Conservation (phyloP, 768 basidiomycete species). For the Russula foetens region DNA sequence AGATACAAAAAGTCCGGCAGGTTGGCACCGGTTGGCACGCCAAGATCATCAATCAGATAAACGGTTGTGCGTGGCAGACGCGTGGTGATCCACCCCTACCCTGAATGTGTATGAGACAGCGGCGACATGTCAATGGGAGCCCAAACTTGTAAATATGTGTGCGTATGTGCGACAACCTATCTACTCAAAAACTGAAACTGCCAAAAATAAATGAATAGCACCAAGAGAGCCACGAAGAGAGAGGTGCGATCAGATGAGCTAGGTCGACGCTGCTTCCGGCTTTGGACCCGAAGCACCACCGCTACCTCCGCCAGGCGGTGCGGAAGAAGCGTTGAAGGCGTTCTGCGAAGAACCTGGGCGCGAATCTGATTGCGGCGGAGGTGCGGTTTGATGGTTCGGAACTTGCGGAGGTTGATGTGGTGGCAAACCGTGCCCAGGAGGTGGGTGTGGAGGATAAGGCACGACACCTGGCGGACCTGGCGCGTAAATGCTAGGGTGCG, state of each 20-base stretch:
- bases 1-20: conserved; percentile 11
- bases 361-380: conserved; percentile 25
- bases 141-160: conserved; percentile 17
- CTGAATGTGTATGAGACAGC: background rate
- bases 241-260: conserved; percentile 7
- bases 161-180: conserved; percentile 14
- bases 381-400: conserved; percentile 25
- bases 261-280: conserved; percentile 23
- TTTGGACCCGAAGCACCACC: conserved; percentile 15
- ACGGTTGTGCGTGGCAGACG: conserved; percentile 5
- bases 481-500: conserved; percentile 27
- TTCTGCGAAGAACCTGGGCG: conserved; percentile 55
- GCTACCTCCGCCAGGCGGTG: conserved; percentile 27
- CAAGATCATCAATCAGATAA: conserved; percentile 12
- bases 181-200: conserved; percentile 3
- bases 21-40: conserved; percentile 2
- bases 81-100: conserved; percentile 8
- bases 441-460: conserved; percentile 33
- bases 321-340: conserved; percentile 37
- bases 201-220: conserved; percentile 19
- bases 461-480: conserved; percentile 32
- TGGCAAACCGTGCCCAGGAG: conserved; percentile 38
- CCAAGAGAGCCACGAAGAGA: conserved; percentile 2
- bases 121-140: background rate
- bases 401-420: conserved; percentile 33